These are phyloP conservation scores for Vitis rotundifolia DNA, from an alignment of 164 flowering plant species.

Conservation along the genomic window DNA sequence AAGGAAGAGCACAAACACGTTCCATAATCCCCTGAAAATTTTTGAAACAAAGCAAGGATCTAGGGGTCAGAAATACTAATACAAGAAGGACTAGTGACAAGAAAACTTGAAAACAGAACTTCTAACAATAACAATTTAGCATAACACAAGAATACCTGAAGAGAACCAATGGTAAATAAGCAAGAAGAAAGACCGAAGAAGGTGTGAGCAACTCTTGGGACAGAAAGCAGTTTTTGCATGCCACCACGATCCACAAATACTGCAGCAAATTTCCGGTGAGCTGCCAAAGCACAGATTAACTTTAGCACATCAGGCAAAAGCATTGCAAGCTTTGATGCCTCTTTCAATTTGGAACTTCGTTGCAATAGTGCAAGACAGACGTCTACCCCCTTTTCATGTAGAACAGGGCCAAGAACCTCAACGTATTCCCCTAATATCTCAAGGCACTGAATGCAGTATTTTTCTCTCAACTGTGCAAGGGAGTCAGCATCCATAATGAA, in stretches of 20 bases:
- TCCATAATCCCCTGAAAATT: constrained; percentile 89
- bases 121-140: not conserved
- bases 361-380: constrained; percentile 86
- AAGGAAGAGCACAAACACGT: constrained; percentile 93
- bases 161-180: constrained; percentile 90
- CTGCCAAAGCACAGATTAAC: constrained; percentile 88
- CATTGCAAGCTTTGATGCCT: constrained; percentile 34
- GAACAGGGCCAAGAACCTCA: constrained; percentile 95
- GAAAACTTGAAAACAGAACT: not conserved
- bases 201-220: constrained; percentile 68
- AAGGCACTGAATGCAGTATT: constrained; percentile 89
- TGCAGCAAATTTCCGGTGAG: constrained; percentile 93
- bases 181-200: constrained; percentile 93
- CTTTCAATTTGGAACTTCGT: constrained; percentile 44
- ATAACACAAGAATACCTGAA: constrained; percentile 60
- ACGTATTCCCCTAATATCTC: constrained; percentile 88
- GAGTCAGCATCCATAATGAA: constrained; percentile 57
- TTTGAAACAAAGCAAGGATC: constrained; percentile 1
- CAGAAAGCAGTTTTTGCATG: constrained; percentile 83
- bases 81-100: not conserved
- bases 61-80: constrained; percentile 1
- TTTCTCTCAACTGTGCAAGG: constrained; percentile 75
- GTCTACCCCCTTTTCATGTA: constrained; percentile 96
- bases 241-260: constrained; percentile 98
- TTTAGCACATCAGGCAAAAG: constrained; percentile 85